These are phyloP conservation scores for Pueraria montana DNA, from an alignment of 306 rosid species.

Conservation along the genomic window DNA sequence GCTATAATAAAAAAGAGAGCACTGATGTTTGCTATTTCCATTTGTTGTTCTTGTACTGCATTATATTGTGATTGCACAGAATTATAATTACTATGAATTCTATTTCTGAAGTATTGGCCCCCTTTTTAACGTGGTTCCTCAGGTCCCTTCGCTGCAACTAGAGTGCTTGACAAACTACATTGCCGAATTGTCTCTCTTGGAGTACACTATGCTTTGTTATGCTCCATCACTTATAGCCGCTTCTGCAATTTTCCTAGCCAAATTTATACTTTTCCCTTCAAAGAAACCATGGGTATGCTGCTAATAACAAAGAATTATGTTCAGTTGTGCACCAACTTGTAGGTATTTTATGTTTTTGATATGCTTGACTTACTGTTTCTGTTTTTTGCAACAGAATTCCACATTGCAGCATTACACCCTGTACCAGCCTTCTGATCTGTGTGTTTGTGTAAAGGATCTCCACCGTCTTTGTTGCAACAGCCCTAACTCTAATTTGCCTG, in stretches of 20 bases:
- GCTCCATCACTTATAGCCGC: slow-evolving; percentile 91
- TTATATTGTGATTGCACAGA: background rate
- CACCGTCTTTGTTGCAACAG: slow-evolving; percentile 65
- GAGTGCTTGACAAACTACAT: slow-evolving; percentile 92
- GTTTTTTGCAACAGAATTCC: slow-evolving; percentile 58
- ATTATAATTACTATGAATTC: background rate
- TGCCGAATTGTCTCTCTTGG: slow-evolving; percentile 89
- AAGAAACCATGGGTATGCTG: slow-evolving; percentile 87
- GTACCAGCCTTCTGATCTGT: slow-evolving; percentile 75
- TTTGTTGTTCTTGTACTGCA: background rate
- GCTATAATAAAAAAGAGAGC: too few species aligned
- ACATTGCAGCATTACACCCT: slow-evolving; percentile 73
- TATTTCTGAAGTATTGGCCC: background rate
- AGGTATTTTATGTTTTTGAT: background rate
- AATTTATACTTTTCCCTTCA: slow-evolving; percentile 70
- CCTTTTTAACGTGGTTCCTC: background rate
- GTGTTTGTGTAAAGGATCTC: slow-evolving; percentile 72
- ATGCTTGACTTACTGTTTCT: slow-evolving; percentile 30
- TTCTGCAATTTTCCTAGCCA: slow-evolving; percentile 89
- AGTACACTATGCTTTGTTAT: slow-evolving; percentile 82
- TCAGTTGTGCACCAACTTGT: background rate
- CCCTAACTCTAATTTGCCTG: slow-evolving; percentile 62
- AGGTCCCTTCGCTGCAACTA: slow-evolving; percentile 76
- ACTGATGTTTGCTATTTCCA: slow-evolving; percentile 19
- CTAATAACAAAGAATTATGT: background rate